Conservation (phyloP, 768 basidiomycete genomes). For the Russula olivacea region DNA sequence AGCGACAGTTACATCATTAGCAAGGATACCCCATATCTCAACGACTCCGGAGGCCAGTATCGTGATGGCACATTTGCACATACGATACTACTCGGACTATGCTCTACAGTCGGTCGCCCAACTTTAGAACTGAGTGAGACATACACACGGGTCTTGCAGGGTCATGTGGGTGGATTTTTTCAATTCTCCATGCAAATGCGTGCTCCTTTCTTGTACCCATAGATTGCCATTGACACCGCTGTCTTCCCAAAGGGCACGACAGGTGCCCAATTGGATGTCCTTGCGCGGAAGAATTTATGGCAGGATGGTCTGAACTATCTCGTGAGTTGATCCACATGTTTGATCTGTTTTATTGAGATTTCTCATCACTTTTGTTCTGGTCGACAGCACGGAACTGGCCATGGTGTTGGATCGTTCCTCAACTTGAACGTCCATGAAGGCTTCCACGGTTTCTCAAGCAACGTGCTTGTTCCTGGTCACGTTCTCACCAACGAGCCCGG, state of each 20-base stretch:
- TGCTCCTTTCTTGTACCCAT: conserved; percentile 24
- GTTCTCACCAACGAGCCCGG: conserved; percentile 94
- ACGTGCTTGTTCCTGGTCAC: conserved; percentile 73
- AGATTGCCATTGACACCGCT: conserved; percentile 88
- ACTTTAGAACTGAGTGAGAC: conserved; percentile 83
- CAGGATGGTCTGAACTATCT: conserved; percentile 77
- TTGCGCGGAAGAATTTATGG: conserved; percentile 84
- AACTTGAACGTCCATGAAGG: conserved; percentile 87
- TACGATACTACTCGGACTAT: conserved; percentile 78
- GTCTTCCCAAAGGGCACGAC: conserved; percentile 89
- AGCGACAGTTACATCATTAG: conserved; percentile 65
- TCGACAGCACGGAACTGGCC: conserved; percentile 79
- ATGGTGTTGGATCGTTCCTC: conserved; percentile 84
- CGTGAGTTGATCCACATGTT: conserved; percentile 38
- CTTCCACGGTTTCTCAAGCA: conserved; percentile 68
- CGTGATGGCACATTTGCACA: conserved; percentile 88
- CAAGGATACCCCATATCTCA: conserved; percentile 78
- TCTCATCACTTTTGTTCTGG: conserved; percentile 7
- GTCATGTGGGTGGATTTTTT: conserved; percentile 62
- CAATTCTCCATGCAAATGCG: conserved; percentile 16
- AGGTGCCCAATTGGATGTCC: conserved; percentile 75
- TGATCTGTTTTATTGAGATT: neutral
- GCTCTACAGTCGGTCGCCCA: conserved; percentile 84
- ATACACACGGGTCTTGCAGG: conserved; percentile 92
- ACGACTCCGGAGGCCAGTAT: conserved; percentile 90